These are phyloP conservation scores for Vaucheria bursata DNA, from an alignment of 352 stramenopile genomes.

Conservation along the genomic window DNA sequence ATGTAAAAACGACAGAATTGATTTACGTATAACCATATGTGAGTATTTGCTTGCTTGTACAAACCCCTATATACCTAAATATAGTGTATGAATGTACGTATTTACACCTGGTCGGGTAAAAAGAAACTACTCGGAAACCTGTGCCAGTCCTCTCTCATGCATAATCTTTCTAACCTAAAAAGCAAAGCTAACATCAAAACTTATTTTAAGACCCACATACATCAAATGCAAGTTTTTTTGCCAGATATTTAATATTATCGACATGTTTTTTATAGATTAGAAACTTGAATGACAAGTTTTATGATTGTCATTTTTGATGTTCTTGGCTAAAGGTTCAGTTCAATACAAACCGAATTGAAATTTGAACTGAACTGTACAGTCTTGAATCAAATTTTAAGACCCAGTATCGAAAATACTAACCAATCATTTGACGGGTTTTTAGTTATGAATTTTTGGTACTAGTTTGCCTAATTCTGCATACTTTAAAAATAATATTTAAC, in stretches of 20 bases:
- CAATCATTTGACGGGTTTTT: too few relatives aligned
- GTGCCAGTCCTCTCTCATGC: constrained; percentile 95
- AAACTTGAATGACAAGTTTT: background rate
- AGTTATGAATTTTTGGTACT: too few relatives aligned
- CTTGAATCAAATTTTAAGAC: too few relatives aligned
- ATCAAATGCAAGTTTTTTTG: background rate
- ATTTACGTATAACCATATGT: too few relatives aligned
- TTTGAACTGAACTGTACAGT: too few relatives aligned
- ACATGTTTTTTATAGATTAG: background rate
- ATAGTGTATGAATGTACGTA: too few relatives aligned
- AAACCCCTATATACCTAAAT: too few relatives aligned
- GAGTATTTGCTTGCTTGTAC: too few relatives aligned
- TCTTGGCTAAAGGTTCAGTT: constrained; percentile 56
- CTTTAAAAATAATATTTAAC: too few relatives aligned
- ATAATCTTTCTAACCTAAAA: constrained; percentile 58
- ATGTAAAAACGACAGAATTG: too few relatives aligned
- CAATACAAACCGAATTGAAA: constrained; percentile 21
- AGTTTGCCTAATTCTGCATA: too few relatives aligned
- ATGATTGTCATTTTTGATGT: background rate
- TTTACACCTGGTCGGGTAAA: constrained; percentile 69
- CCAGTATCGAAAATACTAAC: too few relatives aligned
- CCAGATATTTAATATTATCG: background rate
- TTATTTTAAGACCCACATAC: constrained; percentile 8
- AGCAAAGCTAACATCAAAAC: background rate
- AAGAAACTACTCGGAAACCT: constrained; percentile 90